phyloP scores from a whole-genome alignment of 2,329 filamentous ascomycete species.

The Pseudopyrenochaeta lycopersici region DNA sequence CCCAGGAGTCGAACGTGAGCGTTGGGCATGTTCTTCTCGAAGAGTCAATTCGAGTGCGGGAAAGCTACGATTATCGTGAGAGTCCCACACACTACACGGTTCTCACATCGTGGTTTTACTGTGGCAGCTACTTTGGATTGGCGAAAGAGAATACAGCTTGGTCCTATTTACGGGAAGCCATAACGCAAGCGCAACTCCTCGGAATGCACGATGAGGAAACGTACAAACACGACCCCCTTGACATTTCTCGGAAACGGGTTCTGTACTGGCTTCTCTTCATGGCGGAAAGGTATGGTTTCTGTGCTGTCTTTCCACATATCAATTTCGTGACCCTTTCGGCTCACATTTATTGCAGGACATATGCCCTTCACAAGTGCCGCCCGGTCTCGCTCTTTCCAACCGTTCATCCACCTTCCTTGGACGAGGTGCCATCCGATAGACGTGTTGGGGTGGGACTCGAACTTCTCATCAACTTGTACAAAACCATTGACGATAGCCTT shows the following conservation, averaged over 20 bases:
- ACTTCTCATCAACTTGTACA: too few relatives aligned
- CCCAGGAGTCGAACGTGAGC: conserved; percentile 52
- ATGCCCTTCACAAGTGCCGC: conserved; percentile 70
- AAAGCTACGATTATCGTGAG: conserved; percentile 67
- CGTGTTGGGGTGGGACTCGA: too few relatives aligned
- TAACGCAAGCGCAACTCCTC: too few relatives aligned
- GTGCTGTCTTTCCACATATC: not conserved
- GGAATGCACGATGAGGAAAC: too few relatives aligned
- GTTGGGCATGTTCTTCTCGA: conserved; percentile 66
- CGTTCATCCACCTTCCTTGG: too few relatives aligned
- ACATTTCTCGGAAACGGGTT: too few relatives aligned
- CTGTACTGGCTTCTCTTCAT: too few relatives aligned
- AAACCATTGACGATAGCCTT: conserved; percentile 71
- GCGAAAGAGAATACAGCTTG: conserved; percentile 70
- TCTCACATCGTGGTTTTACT: conserved; percentile 70
- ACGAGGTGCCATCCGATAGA: too few relatives aligned
- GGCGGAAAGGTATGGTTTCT: conserved; percentile 62
- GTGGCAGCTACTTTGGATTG: conserved; percentile 68
- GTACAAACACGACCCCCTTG: too few relatives aligned
- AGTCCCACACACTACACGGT: conserved; percentile 60
- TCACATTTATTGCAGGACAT: conserved; percentile 59
- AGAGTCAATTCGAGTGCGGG: conserved; percentile 65
- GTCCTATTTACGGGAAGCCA: too few relatives aligned
- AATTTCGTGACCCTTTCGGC: not conserved
- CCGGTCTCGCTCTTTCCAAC: conserved; percentile 70